Percentiles rank a stretch among this genome's conserved stretches.
Evolutionary conservation across 129 eudicot species (phyloP).

Genomic region (Flaveria brownii): DNA sequence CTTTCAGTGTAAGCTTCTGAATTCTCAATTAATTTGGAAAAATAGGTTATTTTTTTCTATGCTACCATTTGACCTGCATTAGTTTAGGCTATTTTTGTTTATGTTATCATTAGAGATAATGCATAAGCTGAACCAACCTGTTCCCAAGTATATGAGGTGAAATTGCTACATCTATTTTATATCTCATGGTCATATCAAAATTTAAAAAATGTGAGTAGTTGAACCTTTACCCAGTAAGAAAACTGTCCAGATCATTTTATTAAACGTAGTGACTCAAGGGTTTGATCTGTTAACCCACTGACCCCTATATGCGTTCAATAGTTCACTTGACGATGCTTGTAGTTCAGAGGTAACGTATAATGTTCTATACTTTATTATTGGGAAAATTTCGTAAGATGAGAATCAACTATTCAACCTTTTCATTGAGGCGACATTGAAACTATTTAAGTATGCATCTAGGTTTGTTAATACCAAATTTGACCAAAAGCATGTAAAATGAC

Average conservation of each 20-base stretch:
- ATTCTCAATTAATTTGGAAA: background rate
- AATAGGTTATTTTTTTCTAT: background rate
- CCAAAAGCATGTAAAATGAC: no score
- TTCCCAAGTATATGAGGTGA: background rate
- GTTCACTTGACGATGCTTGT: background rate
- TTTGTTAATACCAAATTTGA: no score
- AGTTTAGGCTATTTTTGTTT: background rate
- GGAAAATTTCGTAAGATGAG: no score
- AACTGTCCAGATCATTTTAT: background rate
- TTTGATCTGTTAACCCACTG: no score
- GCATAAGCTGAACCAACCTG: background rate
- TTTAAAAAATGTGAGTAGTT: background rate
- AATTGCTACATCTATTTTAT: background rate
- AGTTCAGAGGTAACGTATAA: background rate
- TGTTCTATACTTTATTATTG: no score
- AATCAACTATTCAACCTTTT: no score
- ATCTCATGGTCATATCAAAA: background rate
- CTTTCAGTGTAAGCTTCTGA: constrained; percentile 57
- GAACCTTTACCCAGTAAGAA: background rate
- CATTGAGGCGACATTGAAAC: no score
- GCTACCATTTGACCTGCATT: background rate
- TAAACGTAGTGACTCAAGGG: no score
- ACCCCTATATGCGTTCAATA: background rate
- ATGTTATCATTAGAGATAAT: background rate
- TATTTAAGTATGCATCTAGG: no score